Base-by-base conservation (phyloP, 306 rosid genomes). In the Echinosophora koreensis region DNA sequence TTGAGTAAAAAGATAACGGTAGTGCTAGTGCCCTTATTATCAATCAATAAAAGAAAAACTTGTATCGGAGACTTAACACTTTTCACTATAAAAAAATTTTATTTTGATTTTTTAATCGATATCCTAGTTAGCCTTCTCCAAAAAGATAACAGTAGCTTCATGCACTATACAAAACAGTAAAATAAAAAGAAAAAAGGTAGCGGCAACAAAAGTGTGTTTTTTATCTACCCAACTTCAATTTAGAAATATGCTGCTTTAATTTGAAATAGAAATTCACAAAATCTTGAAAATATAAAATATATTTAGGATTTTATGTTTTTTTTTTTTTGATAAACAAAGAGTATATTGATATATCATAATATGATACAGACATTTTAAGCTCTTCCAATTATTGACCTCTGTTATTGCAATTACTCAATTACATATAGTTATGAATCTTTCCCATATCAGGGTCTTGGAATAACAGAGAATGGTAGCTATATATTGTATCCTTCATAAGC, bases 391-490 rank as follows among this genome's bases (percentile, higher is more conserved):
- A 52, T 63, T 72, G 76, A 58, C 60, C 27, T 59, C 65, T 55
- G 73, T 70, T 55, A 34, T 35, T 55, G 63, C 49, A 55, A 41
- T 51, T 62, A 42, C 38, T 61, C 59, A 54, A n/a, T 18, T 35
- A 49, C 65, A 64, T 12, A 11, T 8, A 52, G 66, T 67, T 17
- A 30, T 67, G 51, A 13, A 10, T 49, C 8, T 62, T 47, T 71
- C 73, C 68, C 61, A 68, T n/a, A 61, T 70, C 51, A 44, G 15
- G 65, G 52, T 70, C 63, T 76, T 69, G 55, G 66, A 80, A 27
- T 58, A 56, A 41, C 56, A 66, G 27, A 70, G 68, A 84, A 77
- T 61, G 80, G 73, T 59, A 17, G 76, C 59, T 22, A 32, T 10
- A 16, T 11, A 65, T 16, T 46, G 68, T 27, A 37, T 61, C 61